Percentiles rank a stretch among this genome's conserved stretches.
Conservation (phyloP, 495 filamentous ascomycete genomes). For the Talaromyces proteolyticus region DNA sequence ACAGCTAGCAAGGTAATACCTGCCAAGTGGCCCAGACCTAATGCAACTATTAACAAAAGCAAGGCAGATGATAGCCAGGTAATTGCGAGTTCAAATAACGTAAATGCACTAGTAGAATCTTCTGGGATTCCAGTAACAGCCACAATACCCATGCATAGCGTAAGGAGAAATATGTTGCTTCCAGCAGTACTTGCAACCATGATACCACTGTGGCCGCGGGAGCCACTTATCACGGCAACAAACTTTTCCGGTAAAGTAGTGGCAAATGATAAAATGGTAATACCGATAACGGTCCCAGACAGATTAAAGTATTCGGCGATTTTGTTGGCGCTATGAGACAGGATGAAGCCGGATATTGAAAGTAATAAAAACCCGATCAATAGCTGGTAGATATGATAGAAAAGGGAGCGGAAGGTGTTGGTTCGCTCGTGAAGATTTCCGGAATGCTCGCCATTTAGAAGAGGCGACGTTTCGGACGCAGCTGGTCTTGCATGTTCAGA, state of each 20-base stretch:
- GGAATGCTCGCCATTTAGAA: constrained; percentile 4
- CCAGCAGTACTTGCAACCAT: constrained; percentile 49
- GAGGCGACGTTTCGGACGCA: constrained; percentile 14
- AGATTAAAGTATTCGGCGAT: constrained; percentile 32
- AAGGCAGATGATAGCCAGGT: constrained; percentile 26
- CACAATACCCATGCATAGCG: constrained; percentile 42
- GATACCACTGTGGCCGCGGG: constrained; percentile 39
- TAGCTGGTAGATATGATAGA: constrained; percentile 37
- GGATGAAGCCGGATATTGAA: constrained; percentile 41
- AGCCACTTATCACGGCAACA: constrained; percentile 39
- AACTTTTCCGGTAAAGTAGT: constrained; percentile 55
- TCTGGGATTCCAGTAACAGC: constrained; percentile 17
- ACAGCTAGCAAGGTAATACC: constrained; percentile 26
- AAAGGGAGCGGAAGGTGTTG: constrained; percentile 8
- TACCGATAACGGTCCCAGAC: constrained; percentile 42
- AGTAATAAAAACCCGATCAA: constrained; percentile 41
- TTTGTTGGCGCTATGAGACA: constrained; percentile 32
- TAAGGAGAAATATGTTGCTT: constrained; percentile 50
- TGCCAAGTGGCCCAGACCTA: constrained; percentile 26
- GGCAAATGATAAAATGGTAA: constrained; percentile 49
- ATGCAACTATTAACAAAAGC: constrained; percentile 21
- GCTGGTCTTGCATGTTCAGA: background rate
- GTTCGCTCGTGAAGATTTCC: background rate
- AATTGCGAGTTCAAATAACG: constrained; percentile 26
- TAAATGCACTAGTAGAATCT: constrained; percentile 10